Evolutionary conservation across 345 rosid species (phyloP), one percentile per base, ranked within the genome.

Genomic region (Brassica rapa): DNA sequence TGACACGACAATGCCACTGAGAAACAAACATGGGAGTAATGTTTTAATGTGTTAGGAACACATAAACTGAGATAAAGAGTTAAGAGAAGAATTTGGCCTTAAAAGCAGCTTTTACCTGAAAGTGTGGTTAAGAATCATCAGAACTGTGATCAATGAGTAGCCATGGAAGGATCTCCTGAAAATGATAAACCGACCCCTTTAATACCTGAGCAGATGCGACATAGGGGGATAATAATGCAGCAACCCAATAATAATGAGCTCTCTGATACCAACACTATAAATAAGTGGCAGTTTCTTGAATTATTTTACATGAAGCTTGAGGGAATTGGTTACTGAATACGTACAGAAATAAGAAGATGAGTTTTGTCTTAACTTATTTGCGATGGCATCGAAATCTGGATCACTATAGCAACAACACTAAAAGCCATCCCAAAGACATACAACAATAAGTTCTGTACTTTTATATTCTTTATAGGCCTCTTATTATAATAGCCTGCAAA

Each of bases 41-140:
- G 39, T 35, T 35, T 35, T 21, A 24, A 30, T 35, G 39, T 35
- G 39, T 35, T 35, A 35, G 7, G 8, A 1, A 35, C 39, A 6
- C 39, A 35, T 35, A 35, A 6, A 33, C 24, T 62, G 15, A 62
- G 4, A 60, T 27, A 1, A 35, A 57, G 62, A 30, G 11, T 49
- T 51, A 39, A 70, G 71, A n/a, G 46, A 76, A 39, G 25, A 79
- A 70, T 57, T 10, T 46, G 69, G 80, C 65, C 51, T 43, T 60
- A 3, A 72, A 10, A 73, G 68, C 15, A 68, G 56, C 39, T 72
- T 39, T 59, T 81, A 92, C 99, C 98, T 95, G 76, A 95, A 89
- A 43, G 96, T 97, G 78, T 95, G 99, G 78, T 93, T 93, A 79
- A 95, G 86, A 85, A 95, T 93, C 96, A 93, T 93, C 82, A 95